phyloP scores from a whole-genome alignment of 441 rosid genomes.

The Raphanus hybrid region DNA sequence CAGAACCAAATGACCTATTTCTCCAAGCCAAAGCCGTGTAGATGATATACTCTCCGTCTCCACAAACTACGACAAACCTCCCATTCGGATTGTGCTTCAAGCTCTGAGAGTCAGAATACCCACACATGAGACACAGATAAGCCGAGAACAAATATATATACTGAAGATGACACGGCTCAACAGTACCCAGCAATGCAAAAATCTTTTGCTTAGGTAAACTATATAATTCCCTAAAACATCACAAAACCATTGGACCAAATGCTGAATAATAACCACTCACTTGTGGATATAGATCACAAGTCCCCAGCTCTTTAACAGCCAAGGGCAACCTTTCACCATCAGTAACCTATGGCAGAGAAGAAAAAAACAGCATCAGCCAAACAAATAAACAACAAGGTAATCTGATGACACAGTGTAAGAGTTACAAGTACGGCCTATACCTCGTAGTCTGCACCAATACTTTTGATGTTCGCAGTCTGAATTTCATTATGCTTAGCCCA shows the following conservation, averaged over 20 bases:
- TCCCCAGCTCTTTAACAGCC: conserved; percentile 96
- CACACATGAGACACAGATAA: conserved; percentile 29
- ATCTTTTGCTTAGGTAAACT: conserved; percentile 4
- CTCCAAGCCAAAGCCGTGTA: conserved; percentile 99
- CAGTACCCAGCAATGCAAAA: conserved; percentile 15
- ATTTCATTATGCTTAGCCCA: conserved; percentile 99
- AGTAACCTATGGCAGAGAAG: conserved; percentile 61
- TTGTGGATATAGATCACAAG: conserved; percentile 58
- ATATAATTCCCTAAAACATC: conserved; percentile 13
- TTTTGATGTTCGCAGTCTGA: conserved; percentile 97
- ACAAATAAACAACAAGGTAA: conserved; percentile 15
- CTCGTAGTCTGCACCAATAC: conserved; percentile 97
- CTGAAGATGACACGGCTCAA: background rate
- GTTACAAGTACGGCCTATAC: conserved; percentile 41
- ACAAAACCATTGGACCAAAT: conserved; percentile 8
- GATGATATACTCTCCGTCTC: conserved; percentile 96
- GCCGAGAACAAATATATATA: conserved; percentile 1
- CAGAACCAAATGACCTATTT: conserved; percentile 97
- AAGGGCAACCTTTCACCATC: conserved; percentile 96
- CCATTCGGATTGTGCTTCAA: conserved; percentile 97
- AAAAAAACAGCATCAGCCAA: conserved; percentile 27
- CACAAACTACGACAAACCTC: conserved; percentile 96
- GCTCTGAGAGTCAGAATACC: conserved; percentile 56
- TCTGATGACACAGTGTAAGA: conserved; percentile 5
- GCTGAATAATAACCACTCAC: conserved; percentile 33